These are phyloP conservation scores for Pisolithus orientalis DNA, from an alignment of 768 basidiomycete species.

Conservation along the genomic window DNA sequence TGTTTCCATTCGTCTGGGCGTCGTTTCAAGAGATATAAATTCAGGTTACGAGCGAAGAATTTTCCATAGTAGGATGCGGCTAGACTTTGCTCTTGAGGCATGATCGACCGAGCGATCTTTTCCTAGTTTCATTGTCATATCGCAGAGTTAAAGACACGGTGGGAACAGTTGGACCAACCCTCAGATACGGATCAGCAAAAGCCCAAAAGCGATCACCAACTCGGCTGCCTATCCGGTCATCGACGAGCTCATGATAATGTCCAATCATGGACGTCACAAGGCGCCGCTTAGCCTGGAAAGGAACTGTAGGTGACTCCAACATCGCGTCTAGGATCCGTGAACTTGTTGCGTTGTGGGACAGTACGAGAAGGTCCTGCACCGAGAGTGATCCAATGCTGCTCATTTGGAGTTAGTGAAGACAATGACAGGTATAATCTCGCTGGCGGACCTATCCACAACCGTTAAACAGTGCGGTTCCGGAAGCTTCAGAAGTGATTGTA, in stretches of 20 bases:
- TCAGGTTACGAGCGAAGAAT: constrained; percentile 76
- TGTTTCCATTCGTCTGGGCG: constrained; percentile 82
- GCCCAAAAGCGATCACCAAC: constrained; percentile 91
- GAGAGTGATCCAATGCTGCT: constrained; percentile 53
- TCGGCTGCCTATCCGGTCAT: constrained; percentile 86
- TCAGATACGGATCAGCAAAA: constrained; percentile 87
- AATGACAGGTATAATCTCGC: neutral
- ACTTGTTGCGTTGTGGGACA: constrained; percentile 61
- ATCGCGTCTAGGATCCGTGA: constrained; percentile 77
- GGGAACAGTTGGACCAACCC: constrained; percentile 39
- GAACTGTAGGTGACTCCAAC: constrained; percentile 61
- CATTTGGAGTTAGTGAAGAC: constrained; percentile 3
- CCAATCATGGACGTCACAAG: constrained; percentile 74
- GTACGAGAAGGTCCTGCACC: constrained; percentile 49
- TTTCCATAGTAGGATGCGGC: constrained; percentile 80
- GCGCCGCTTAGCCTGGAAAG: constrained; percentile 57
- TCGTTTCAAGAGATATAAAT: constrained; percentile 70
- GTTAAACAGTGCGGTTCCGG: constrained; percentile 58
- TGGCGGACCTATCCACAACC: constrained; percentile 61
- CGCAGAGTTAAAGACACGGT: constrained; percentile 4
- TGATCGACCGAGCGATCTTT: constrained; percentile 81
- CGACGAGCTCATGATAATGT: constrained; percentile 72
- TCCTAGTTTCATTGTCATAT: constrained; percentile 44
- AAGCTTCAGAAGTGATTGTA: constrained; percentile 77
- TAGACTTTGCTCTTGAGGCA: constrained; percentile 64